A percentile compares a stretch with the other conserved stretches of the same genome.
phyloP scores from a whole-genome alignment of 2,329 filamentous ascomycete species.

The Fusarium sp. region DNA sequence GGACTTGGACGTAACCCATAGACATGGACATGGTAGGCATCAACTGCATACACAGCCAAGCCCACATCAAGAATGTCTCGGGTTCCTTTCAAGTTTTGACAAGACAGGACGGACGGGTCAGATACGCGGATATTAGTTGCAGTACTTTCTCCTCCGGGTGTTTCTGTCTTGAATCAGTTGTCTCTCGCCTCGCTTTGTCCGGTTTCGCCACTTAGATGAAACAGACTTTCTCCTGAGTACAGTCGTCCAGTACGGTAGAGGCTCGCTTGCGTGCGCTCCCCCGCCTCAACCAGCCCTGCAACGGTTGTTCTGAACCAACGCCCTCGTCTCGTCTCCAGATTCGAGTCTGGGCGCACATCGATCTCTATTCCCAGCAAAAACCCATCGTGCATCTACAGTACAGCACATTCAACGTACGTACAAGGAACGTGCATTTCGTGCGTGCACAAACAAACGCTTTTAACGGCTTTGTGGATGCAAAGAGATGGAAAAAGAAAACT shows the following conservation, averaged over 20 bases:
- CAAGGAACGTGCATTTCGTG: constrained; percentile 32
- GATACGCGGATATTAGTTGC: constrained; percentile 20
- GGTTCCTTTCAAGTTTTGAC: constrained; percentile 27
- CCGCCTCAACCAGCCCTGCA: constrained; percentile 29
- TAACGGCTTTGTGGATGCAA: constrained; percentile 35
- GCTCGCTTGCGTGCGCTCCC: constrained; percentile 8
- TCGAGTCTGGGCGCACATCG: constrained; percentile 12
- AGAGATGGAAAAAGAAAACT: not conserved
- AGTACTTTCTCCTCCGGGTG: constrained; percentile 6
- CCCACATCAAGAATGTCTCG: constrained; percentile 31
- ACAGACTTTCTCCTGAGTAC: constrained; percentile 18
- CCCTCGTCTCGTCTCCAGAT: constrained; percentile 7
- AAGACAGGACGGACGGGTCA: constrained; percentile 1
- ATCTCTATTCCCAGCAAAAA: constrained; percentile 28
- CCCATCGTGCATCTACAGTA: constrained; percentile 40
- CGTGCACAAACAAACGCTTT: constrained; percentile 10
- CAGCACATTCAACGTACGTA: constrained; percentile 3
- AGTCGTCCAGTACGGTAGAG: constrained; percentile 6
- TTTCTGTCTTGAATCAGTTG: constrained; percentile 16
- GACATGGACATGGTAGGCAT: constrained; percentile 20
- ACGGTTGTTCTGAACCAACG: constrained; percentile 19
- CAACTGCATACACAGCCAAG: constrained; percentile 30
- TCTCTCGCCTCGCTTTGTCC: constrained; percentile 20
- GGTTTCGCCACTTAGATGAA: constrained; percentile 39
- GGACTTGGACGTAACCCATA: not conserved